Base-by-base conservation (phyloP, 2,329 filamentous ascomycete genomes). In the Nannizziopsis arthrosporioides region DNA sequence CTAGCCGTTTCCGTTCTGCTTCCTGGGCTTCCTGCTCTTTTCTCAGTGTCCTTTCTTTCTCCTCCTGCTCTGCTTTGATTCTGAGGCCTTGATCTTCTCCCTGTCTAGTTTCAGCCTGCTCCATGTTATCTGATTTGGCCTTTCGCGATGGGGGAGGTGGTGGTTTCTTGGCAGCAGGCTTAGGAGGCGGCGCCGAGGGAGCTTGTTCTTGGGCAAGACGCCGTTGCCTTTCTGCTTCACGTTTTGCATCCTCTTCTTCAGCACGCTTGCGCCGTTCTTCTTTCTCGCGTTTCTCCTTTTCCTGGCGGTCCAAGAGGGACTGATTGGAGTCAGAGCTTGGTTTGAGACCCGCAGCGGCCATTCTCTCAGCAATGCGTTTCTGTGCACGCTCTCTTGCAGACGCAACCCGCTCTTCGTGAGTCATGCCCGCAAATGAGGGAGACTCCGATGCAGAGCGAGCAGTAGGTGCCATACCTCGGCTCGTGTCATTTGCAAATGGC, bases 361-460 rank as follows among this genome's bases (percentile, higher is more conserved):
- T 78, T 51, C 92, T 82, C 66, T 96, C 92, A 32, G 92, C 90
- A 84, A 98, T 96, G 51, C 90, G 85, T 62, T 90, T 86, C 64
- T 96, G 89, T 7, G 92, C 93, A 64, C 95, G 90, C 64, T 95
- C 89, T 64, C 93, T 94, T 61, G 96, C 95, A 60, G 93, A 94
- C 4, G 90, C 88, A 32, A 93, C 88, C 48, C 92, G 80, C 60
- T 98, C 90, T 65, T 96, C 89, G 0, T 89, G 84, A 0, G 89
- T 94, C 67, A 85, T 86, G 64, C 92, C 93, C 3, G 86, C 78
- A 2, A 85, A 77, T 61, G 94, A 93, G 0, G 84, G 82, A 2
- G 80, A 78, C 27, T 78, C 76, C 15, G 71, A 71, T 6, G 65
- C 62, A 9, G 73, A 66, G 17, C 68, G 62, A 17, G 76, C 66